Percentiles rank a stretch among this genome's conserved stretches.
These are phyloP conservation scores for Podaxis sp. DNA, from an alignment of 768 basidiomycete species.

Conservation along the genomic window DNA sequence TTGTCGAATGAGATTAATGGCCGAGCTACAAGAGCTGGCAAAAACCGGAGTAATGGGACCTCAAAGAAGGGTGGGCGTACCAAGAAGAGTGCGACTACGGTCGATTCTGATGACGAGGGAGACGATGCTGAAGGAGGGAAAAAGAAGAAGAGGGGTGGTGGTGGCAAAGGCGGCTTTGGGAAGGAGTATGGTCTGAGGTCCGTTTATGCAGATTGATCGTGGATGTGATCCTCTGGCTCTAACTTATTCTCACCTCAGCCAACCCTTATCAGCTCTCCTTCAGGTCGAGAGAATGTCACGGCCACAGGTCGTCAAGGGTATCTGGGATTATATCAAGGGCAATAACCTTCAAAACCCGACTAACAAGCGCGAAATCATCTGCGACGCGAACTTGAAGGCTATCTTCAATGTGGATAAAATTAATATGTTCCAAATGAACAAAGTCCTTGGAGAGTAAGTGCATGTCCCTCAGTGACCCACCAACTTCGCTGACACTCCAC, in stretches of 20 bases:
- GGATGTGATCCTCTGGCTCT: constrained; percentile 1
- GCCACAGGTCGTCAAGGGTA: constrained; percentile 84
- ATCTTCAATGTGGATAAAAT: constrained; percentile 81
- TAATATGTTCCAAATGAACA: constrained; percentile 96
- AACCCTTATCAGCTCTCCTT: constrained; percentile 68
- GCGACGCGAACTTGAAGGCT: constrained; percentile 66
- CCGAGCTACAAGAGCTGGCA: constrained; percentile 46
- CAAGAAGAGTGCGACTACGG: constrained; percentile 51
- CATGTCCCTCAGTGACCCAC: background rate
- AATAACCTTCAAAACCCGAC: constrained; percentile 80
- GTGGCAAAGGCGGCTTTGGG: constrained; percentile 68
- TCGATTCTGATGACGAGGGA: constrained; percentile 52
- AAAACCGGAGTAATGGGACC: constrained; percentile 30
- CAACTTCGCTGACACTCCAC: background rate
- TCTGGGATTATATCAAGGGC: constrained; percentile 87
- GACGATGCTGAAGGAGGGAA: constrained; percentile 35
- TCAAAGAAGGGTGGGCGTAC: constrained; percentile 39
- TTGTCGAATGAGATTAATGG: constrained; percentile 68
- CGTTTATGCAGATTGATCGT: constrained; percentile 5
- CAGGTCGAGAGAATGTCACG: constrained; percentile 68
- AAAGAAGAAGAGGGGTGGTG: constrained; percentile 38
- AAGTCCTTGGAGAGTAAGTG: constrained; percentile 72
- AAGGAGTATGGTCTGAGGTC: constrained; percentile 78
- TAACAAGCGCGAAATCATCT: constrained; percentile 82
- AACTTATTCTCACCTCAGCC: constrained; percentile 37